Percentiles rank a stretch among this genome's conserved stretches.
phyloP scores from a whole-genome alignment of 1,139 yeast species.

The Chernovozyma sophiae-reginae region DNA sequence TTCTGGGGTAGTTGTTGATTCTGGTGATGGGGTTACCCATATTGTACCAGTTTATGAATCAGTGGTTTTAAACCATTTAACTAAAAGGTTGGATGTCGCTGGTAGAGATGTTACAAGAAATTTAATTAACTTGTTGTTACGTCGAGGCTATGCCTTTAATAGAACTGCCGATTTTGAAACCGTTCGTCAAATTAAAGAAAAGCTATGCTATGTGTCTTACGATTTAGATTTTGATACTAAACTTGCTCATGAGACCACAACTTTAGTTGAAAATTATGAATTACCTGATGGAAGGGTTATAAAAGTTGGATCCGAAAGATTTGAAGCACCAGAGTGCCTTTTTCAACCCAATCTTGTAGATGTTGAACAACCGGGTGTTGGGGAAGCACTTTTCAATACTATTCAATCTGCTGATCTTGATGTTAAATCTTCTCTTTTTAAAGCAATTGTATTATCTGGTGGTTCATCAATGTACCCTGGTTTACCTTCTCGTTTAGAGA shows the following conservation, averaged over 20 bases:
- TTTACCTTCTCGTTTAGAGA: slow-evolving; percentile 89
- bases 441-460: slow-evolving; percentile 92
- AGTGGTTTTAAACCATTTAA: slow-evolving; percentile 88
- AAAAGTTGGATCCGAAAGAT: slow-evolving; percentile 92
- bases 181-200: slow-evolving; percentile 95
- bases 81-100: slow-evolving; percentile 91
- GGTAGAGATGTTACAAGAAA: slow-evolving; percentile 98
- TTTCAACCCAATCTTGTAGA: slow-evolving; percentile 98
- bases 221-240: slow-evolving; percentile 87
- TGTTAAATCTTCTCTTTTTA: slow-evolving; percentile 80
- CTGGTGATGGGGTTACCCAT: slow-evolving; percentile 87
- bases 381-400: slow-evolving; percentile 86
- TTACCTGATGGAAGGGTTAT: slow-evolving; percentile 95
- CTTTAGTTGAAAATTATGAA: slow-evolving; percentile 85
- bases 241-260: slow-evolving; percentile 89
- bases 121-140: slow-evolving; percentile 79
- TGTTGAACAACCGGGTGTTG: slow-evolving; percentile 95
- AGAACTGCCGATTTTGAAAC: slow-evolving; percentile 98
- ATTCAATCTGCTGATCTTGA: slow-evolving; percentile 94
- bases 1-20: slow-evolving; percentile 98
- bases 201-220: slow-evolving; percentile 90
- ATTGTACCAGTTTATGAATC: slow-evolving; percentile 97
- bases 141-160: slow-evolving; percentile 97
- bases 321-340: slow-evolving; percentile 96
- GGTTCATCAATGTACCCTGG: slow-evolving; percentile 99